A percentile compares a stretch with the other conserved stretches of the same genome.
Conservation (phyloP, 2,329 filamentous ascomycete genomes). For the Microcyclosporella mali region DNA sequence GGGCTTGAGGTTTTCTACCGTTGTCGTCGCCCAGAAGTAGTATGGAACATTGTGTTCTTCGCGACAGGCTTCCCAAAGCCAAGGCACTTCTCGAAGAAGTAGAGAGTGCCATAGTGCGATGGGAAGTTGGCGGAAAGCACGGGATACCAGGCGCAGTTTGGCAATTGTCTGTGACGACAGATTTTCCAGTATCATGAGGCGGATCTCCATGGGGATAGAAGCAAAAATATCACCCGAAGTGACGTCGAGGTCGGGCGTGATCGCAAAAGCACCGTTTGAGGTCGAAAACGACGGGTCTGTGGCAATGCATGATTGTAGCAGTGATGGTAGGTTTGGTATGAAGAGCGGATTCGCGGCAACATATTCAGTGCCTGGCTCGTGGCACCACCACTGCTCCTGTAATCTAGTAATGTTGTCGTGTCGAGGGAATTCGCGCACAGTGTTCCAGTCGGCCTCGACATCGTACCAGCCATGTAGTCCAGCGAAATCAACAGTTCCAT, state of each 20-base stretch:
- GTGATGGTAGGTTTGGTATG: slow-evolving; percentile 1
- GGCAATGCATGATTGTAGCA: neutral
- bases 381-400: slow-evolving; percentile 10
- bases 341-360: slow-evolving; percentile 9
- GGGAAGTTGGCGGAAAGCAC: slow-evolving; percentile 14
- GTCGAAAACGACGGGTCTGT: neutral
- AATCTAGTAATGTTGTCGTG: neutral
- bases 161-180: slow-evolving; percentile 7
- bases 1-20: neutral
- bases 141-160: slow-evolving; percentile 7
- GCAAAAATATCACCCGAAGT: slow-evolving; percentile 7
- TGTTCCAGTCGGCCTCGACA: slow-evolving; percentile 1
- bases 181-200: slow-evolving; percentile 2
- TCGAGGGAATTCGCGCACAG: slow-evolving; percentile 2
- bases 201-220: slow-evolving; percentile 5
- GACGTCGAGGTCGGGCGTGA: neutral
- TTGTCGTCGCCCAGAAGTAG: slow-evolving; percentile 3
- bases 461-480: slow-evolving; percentile 8
- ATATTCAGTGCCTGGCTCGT: slow-evolving; percentile 5
- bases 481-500: slow-evolving; percentile 2
- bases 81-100: slow-evolving; percentile 13
- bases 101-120: slow-evolving; percentile 10
- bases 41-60: neutral
- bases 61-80: slow-evolving; percentile 16
- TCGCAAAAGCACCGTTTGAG: slow-evolving; percentile 1